phyloP scores from a whole-genome alignment of 2,329 filamentous ascomycete genomes.

The Ustilaginoidea virens region DNA sequence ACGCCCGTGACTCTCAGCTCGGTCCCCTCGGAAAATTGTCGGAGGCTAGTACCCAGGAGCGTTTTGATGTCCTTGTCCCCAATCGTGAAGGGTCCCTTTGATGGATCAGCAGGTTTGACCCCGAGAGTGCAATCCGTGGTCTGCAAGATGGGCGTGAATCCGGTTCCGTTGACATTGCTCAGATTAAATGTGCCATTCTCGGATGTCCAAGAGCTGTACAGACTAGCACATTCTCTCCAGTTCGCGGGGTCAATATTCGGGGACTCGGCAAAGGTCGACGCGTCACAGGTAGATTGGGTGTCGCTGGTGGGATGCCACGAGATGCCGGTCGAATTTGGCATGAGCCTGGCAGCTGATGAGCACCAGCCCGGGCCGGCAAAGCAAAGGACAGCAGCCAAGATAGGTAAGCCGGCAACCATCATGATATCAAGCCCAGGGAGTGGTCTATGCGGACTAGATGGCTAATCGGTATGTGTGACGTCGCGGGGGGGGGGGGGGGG shows the following conservation, averaged over 20 bases:
- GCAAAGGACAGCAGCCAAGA: background rate
- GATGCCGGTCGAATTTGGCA: conserved; percentile 8
- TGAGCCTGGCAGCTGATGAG: background rate
- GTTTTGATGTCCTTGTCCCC: conserved; percentile 11
- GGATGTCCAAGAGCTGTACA: conserved; percentile 14
- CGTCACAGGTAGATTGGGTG: conserved; percentile 13
- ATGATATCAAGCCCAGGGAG: too few species aligned
- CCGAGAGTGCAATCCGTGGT: conserved; percentile 12
- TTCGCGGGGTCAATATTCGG: conserved; percentile 11
- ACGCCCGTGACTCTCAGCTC: conserved; percentile 9
- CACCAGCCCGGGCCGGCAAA: conserved; percentile 1
- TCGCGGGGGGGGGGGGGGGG: too few species aligned
- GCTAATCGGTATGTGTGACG: too few species aligned
- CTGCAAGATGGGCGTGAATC: conserved; percentile 11
- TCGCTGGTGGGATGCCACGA: conserved; percentile 12
- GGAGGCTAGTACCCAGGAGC: conserved; percentile 9
- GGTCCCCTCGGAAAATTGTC: conserved; percentile 8
- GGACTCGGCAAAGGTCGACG: conserved; percentile 10
- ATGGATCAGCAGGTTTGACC: conserved; percentile 9
- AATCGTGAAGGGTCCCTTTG: conserved; percentile 8
- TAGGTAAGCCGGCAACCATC: background rate
- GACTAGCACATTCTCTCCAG: conserved; percentile 16
- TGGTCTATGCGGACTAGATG: too few species aligned
- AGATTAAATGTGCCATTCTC: conserved; percentile 17
- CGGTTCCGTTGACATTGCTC: conserved; percentile 5